Evolutionary conservation across 257 asterid species (phyloP), one percentile per base, ranked within the genome.

Genomic region (Ehretia macrophylla): DNA sequence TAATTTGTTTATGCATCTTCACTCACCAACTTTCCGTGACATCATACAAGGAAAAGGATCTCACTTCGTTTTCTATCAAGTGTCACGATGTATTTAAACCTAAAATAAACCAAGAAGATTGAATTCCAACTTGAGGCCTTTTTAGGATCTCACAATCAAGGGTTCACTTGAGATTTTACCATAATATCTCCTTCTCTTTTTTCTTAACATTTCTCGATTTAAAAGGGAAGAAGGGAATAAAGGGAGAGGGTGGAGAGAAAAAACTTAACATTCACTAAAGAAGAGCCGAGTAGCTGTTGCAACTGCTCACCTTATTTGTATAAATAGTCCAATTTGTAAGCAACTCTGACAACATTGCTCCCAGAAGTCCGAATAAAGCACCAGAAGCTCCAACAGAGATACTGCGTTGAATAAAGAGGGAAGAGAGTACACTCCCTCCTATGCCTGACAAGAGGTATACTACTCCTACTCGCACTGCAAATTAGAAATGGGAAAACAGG

Each of bases 351-450:
- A 93, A 37, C 99, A 93, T 93, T 50, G 97, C 99, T 55, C 99
- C 99, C 50, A 93, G 95, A 70, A 93, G 97, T 48, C 99, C 99
- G 68, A 89, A 93, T n/a, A 93, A 70, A 61, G 97, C 95, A 50
- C 99, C 99, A 19, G 99, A 93, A 76, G 99, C 99, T 53, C 99
- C 99, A 17, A 93, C 99, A 0, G 99, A 93, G 64, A 93, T 89
- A 71, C 72, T 89, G 27, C 39, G 72, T 68, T 83, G 95, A 75
- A 93, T 85, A 64, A 90, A 90, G 47, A 87, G 90, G 72, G 76
- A 73, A 17, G 97, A 90, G 27, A 87, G 77, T 55, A 87, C 50
- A 74, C 97, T 90, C 76, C 97, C 97, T 10, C 97, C 96, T 32
- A 87, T 77, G 32, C 97, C 97, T 5, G 97, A 87, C 66, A 90